Base-by-base conservation (phyloP, 176 grass and related monocot species). In the Saccharum officinarum region DNA sequence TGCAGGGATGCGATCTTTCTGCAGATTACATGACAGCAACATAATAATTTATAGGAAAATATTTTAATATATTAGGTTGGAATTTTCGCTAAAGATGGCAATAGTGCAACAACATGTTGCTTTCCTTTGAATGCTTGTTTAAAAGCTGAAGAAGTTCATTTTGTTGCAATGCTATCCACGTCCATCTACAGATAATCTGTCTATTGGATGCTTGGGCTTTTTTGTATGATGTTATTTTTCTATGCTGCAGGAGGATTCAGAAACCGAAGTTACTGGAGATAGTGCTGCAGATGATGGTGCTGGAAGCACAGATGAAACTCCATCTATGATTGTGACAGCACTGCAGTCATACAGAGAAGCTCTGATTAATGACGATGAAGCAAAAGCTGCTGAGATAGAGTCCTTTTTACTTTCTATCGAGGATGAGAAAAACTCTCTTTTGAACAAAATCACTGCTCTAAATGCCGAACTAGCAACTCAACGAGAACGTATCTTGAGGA, bases 331-430 rank as follows among this genome's bases (percentile, higher is more conserved):
- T 67, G 71, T 92, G 50, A 86, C 55, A 63, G 40, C 81, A 39
- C 82, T 95, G 30, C 84, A 91, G 33, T 82, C 88, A 78, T 98
- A 91, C 78, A 96, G 91, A 82, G 93, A 99, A 82, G 97, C 93
- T 74, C 85, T 98, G 70, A 30, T 74, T 54, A 92, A 91, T 38
- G 84, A 80, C 14, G 90, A 96, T 77, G 65, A 87, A 77, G 64
- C 74, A 52, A 91, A 92, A 89, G 13, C 86, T 61, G 55, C 86
- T 55, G 90, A 98, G 71, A 94, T 98, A 76, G 97, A 98, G 80
- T 50, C 74, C 44, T 89, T 94, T 85, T 86, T 98, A 47, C 71
- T 90, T 69, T 91, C 97, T 68, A 88, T 94, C 23, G 97, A 95
- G 77, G 85, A 89, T 67, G 93, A 98, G 16, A 92, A 88, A 11